These are phyloP conservation scores for Yamadazyma sp. DNA, from an alignment of 805 yeast species.

Conservation along the genomic window DNA sequence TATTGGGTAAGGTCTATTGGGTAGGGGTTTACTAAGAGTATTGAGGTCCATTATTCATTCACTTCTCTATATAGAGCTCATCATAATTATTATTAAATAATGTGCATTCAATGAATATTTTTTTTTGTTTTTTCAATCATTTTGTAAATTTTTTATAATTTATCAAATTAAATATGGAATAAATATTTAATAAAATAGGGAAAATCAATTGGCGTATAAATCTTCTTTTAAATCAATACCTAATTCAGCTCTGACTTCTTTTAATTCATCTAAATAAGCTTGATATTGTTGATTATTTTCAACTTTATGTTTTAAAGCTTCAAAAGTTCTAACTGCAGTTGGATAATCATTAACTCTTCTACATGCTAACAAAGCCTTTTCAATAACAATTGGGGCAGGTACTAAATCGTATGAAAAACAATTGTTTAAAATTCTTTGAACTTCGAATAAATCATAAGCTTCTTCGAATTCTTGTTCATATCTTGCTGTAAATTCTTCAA, in stretches of 20 bases:
- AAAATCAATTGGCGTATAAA: conserved; percentile 44
- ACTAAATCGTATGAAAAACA: conserved; percentile 98
- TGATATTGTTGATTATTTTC: conserved; percentile 91
- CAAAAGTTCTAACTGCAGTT: conserved; percentile 97
- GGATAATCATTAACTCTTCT: conserved; percentile 99
- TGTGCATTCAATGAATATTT: too few relatives aligned
- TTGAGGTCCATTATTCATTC: too few relatives aligned
- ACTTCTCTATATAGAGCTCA: too few relatives aligned
- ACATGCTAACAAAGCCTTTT: conserved; percentile 94
- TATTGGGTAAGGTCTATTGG: too few relatives aligned
- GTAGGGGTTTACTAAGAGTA: too few relatives aligned
- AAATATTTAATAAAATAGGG: too few relatives aligned
- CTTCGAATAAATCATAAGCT: conserved; percentile 46
- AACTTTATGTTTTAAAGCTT: conserved; percentile 94
- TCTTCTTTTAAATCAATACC: conserved; percentile 94
- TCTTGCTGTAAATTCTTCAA: conserved; percentile 89
- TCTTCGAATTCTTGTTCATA: conserved; percentile 91
- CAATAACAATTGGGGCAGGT: conserved; percentile 95
- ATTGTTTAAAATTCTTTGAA: conserved; percentile 90
- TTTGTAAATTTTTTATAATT: too few relatives aligned
- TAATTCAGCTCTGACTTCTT: conserved; percentile 85
- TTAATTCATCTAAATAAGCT: conserved; percentile 93
- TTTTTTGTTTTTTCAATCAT: too few relatives aligned
- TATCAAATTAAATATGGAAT: too few relatives aligned
- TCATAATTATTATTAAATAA: too few relatives aligned